Base-by-base conservation (phyloP, 495 filamentous ascomycete species). In the Aspergillus incahuasiensis region DNA sequence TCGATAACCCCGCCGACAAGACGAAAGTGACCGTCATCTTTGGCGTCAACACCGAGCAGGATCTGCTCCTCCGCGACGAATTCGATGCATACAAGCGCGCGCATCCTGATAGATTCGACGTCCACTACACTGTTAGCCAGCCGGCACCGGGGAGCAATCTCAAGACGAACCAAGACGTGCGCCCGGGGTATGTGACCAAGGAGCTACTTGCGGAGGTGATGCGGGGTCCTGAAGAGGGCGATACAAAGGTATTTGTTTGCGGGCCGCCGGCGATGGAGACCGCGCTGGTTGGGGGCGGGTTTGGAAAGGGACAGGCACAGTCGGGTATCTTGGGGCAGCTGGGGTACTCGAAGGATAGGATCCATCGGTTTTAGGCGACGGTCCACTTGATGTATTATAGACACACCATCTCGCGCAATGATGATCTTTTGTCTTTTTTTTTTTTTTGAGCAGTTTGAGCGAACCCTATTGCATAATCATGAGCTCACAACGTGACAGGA, bases 11-110 rank as follows among this genome's bases (percentile, higher is more conserved):
- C 2, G 63, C 73, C 2, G 85, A 88, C 50, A 74, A 70, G 30
- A 87, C 85, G 2, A 81, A 80, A 57, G 74, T 88, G 22, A 84
- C 78, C 0, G 72, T 88, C 0, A 72, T 88, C 7, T 87, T 85
- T 64, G 85, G 85, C 30, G 82, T 85, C 42, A 84, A 87, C 47
- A 79, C 75, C 6, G 82, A 86, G 59, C 65, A 72, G 28, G 84
- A 87, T 58, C 58, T 87, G n/a, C 74, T 88, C 3, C 63, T 88
- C 3, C 66, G 67, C 16, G 64, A 76, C 5, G 79, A 87, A 56
- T 72, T 87, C 21, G 71, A 78, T 11, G 69, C 66, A 0, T 78
- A 82, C 24, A 75, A 82, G 67, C 63, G 69, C 45, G 67, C 68
- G 24, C 81, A 80, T 48, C 83, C 85, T 0, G 76, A 67, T 18